Evolutionary conservation across 257 asterid genomes (phyloP).

Genomic region (Voacanga thouarsii): DNA sequence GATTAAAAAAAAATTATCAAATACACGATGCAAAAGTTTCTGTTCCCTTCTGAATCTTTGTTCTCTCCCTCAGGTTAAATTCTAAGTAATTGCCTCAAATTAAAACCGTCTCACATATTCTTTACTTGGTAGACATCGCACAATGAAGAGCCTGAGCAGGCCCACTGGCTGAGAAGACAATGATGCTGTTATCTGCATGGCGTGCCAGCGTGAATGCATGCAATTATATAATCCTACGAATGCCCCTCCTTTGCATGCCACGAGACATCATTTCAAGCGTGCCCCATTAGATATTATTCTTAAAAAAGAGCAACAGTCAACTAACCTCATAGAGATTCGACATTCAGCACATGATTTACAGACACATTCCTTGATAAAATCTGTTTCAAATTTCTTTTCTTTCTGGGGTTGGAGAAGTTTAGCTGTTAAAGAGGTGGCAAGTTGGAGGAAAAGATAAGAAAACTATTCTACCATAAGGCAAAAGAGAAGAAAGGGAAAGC

Average conservation of each 20-base stretch:
- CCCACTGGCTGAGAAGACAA: constrained; percentile 9
- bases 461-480: not conserved
- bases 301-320: not conserved
- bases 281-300: not conserved
- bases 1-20: too few species aligned
- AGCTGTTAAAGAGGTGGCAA: not conserved
- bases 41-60: too few species aligned
- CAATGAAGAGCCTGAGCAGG: too few species aligned
- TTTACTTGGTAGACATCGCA: too few species aligned
- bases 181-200: constrained; percentile 40
- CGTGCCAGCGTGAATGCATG: constrained; percentile 36
- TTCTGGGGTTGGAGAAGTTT: not conserved
- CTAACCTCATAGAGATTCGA: not conserved
- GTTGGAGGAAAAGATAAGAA: not conserved
- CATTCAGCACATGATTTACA: not conserved
- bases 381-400: not conserved
- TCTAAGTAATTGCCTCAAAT: too few species aligned
- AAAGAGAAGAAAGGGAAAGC: not conserved
- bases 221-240: constrained; percentile 1
- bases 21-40: too few species aligned
- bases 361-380: not conserved
- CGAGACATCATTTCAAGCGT: not conserved
- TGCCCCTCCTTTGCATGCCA: not conserved
- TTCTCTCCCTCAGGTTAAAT: too few species aligned
- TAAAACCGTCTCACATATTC: too few species aligned